Percentiles rank a stretch among this genome's conserved stretches.
Evolutionary conservation across 768 basidiomycete species (phyloP).

Genomic region (Lyophyllum decastes): DNA sequence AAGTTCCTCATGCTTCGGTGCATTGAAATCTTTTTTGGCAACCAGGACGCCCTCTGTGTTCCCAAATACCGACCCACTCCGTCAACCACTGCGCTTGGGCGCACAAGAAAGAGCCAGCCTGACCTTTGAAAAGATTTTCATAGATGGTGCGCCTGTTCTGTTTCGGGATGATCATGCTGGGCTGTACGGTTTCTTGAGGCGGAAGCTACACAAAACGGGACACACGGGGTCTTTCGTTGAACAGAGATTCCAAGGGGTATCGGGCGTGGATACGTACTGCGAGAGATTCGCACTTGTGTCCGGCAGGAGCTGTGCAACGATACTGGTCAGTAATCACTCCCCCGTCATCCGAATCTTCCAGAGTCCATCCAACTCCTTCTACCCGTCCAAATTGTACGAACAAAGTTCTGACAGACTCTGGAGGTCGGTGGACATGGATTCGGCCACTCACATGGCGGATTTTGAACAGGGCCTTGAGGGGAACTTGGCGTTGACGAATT

Average conservation of each 20-base stretch:
- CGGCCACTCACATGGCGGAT: slow-evolving; percentile 40
- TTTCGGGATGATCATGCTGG: slow-evolving; percentile 96
- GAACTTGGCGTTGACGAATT: slow-evolving; percentile 42
- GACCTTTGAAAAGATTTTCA: slow-evolving; percentile 99
- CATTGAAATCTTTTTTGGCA: slow-evolving; percentile 99
- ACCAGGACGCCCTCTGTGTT: slow-evolving; percentile 91
- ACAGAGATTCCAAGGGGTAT: not conserved
- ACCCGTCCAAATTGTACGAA: slow-evolving; percentile 25
- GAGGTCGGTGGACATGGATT: slow-evolving; percentile 17
- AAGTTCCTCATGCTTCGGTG: slow-evolving; percentile 92
- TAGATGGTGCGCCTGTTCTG: slow-evolving; percentile 94
- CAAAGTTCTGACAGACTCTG: slow-evolving; percentile 21
- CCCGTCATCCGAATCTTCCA: slow-evolving; percentile 36
- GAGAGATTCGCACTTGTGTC: slow-evolving; percentile 41
- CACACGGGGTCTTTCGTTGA: not conserved
- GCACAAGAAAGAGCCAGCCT: slow-evolving; percentile 24
- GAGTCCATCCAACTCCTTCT: slow-evolving; percentile 40
- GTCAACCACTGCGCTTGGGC: not conserved
- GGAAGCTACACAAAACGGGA: slow-evolving; percentile 26
- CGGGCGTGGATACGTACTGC: slow-evolving; percentile 33
- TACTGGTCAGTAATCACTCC: slow-evolving; percentile 22
- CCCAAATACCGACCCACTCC: not conserved
- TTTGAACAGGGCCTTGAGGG: slow-evolving; percentile 37
- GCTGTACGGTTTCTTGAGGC: slow-evolving; percentile 31
- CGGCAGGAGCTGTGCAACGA: slow-evolving; percentile 28